Evolutionary conservation across 2,329 filamentous ascomycete species (phyloP).

Genomic region (Venturia aucupariae): DNA sequence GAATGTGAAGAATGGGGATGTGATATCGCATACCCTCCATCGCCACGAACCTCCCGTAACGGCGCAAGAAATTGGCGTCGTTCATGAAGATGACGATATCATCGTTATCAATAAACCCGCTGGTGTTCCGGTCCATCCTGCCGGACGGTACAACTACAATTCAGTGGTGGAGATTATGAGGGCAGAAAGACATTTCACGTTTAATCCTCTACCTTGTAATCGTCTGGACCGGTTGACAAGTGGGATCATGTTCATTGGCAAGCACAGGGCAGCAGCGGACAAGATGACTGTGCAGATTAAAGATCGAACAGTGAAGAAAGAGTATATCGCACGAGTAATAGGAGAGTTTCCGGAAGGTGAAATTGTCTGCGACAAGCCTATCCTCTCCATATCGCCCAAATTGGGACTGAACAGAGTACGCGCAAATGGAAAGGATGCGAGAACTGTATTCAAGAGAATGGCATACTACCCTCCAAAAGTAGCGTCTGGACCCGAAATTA

Average conservation of each 20-base stretch:
- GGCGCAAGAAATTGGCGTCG: conserved; percentile 64
- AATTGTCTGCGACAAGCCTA: conserved; percentile 84
- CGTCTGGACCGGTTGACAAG: conserved; percentile 89
- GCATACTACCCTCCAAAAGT: conserved; percentile 71
- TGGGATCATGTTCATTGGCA: conserved; percentile 96
- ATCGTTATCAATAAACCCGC: conserved; percentile 96
- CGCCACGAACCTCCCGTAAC: conserved; percentile 93
- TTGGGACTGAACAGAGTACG: conserved; percentile 90
- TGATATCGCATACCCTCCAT: conserved; percentile 88
- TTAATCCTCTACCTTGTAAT: conserved; percentile 68
- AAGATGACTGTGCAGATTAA: conserved; percentile 67
- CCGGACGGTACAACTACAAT: conserved; percentile 93
- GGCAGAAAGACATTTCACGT: conserved; percentile 54
- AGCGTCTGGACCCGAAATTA: conserved; percentile 16
- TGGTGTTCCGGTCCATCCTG: conserved; percentile 89
- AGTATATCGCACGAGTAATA: conserved; percentile 86
- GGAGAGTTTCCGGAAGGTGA: conserved; percentile 89
- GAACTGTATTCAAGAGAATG: conserved; percentile 82
- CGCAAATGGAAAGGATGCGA: conserved; percentile 80
- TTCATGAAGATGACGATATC: conserved; percentile 88
- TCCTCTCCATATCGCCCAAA: conserved; percentile 89
- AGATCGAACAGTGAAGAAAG: conserved; percentile 77
- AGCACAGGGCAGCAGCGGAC: conserved; percentile 72
- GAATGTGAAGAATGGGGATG: conserved; percentile 75
- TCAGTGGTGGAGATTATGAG: conserved; percentile 90